Evolutionary conservation across 2,329 filamentous ascomycete species (phyloP), one percentile per base, ranked within the genome.

Genomic region (Elsinoe australis): DNA sequence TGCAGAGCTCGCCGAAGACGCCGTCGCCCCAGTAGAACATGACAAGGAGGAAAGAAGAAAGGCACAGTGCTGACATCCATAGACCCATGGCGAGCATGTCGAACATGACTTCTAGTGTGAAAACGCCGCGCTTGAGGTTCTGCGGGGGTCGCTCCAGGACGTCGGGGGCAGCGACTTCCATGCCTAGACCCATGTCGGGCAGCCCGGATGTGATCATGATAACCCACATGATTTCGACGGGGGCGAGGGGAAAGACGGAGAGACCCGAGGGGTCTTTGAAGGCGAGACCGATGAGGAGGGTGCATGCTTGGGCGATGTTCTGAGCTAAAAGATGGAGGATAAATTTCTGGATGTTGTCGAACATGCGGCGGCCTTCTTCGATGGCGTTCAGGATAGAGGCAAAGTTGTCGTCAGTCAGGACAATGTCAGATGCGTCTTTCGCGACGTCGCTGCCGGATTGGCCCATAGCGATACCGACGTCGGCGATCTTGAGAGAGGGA

Each of bases 391-490:
- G 80, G 54, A 94, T 92, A 1, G 82, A 86, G 55, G 87, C 85
- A 66, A 94, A 94, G 67, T 90, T 89, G 68, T 92, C 87, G 61
- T 92, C 85, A 0, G 85, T 88, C 32, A 94, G 71, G 28, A 94
- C 85, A 74, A 94, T 92, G 59, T 94, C 64, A 56, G 86, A 71
- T 61, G 86, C 86, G 34, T 83, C 85, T 65, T 92, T 94, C 52
- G 87, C 87, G 5, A 94, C 87, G 57, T 92, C 87, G 8, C 82
- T 87, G 1, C 87, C 87, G 10, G 83, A 82, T 64, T 77, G 71
- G n/a, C 87, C 87, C 87, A 94, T 94, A 48, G 86, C 86, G 55
- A 92, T 94, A 54, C 85, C 87, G 4, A 94, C 85, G 59, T 94
- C 87, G 2, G 86, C 83, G 35, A 79, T 76, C 56, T 86, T 85